A percentile compares a stretch with the other conserved stretches of the same genome.
These are phyloP conservation scores for Dictyostelium citrinum DNA, from an alignment of 78 protist species.

Conservation along the genomic window DNA sequence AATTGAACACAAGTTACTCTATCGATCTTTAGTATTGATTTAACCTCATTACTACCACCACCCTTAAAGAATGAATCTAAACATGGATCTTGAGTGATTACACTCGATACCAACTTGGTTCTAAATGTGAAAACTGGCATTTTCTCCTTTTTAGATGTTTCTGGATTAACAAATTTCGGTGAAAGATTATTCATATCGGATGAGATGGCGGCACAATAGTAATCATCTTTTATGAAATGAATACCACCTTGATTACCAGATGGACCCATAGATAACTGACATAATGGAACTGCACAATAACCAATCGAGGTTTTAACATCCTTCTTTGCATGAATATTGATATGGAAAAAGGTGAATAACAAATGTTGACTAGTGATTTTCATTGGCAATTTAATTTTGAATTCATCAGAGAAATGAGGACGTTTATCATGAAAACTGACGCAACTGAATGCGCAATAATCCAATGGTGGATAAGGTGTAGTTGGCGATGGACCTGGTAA, in stretches of 20 bases:
- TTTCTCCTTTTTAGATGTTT: conserved; percentile 45
- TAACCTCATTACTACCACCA: conserved; percentile 13
- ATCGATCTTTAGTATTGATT: conserved; percentile 48
- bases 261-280: background rate
- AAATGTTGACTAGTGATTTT: conserved; percentile 64
- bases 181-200: conserved; percentile 8
- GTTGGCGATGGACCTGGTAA: conserved; percentile 58
- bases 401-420: conserved; percentile 75
- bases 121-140: conserved; percentile 33
- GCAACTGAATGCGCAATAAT: background rate
- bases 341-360: conserved; percentile 57
- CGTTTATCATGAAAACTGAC: conserved; percentile 76
- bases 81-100: conserved; percentile 49
- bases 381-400: conserved; percentile 70
- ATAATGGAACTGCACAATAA: conserved; percentile 38
- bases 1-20: conserved; percentile 54
- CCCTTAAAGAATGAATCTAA: conserved; percentile 20
- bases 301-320: conserved; percentile 66
- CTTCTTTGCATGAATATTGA: conserved; percentile 38
- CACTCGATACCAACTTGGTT: background rate
- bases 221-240: conserved; percentile 25
- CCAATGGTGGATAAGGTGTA: conserved; percentile 61
- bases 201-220: conserved; percentile 10
- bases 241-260: background rate
- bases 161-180: conserved; percentile 6